Conservation (phyloP, 441 rosid species). For the Lepidium campestre region DNA sequence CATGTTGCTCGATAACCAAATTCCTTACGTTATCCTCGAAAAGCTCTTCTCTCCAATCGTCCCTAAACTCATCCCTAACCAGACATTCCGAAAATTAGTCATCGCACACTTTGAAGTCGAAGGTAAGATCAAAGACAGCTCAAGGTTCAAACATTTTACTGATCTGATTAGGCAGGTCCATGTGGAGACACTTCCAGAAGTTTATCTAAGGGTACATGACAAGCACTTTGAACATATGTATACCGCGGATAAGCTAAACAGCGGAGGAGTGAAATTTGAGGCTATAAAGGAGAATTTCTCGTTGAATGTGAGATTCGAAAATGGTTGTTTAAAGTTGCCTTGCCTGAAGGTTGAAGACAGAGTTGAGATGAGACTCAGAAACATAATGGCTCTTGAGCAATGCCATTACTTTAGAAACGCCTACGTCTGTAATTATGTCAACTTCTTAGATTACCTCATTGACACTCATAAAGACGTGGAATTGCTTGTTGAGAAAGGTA, state of each 20-base stretch:
- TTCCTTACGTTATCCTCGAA: constrained; percentile 25
- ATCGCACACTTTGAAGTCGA: neutral
- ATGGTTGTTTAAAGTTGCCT: neutral
- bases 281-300: neutral
- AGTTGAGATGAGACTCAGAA: neutral
- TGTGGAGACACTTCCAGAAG: neutral
- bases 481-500: constrained; percentile 17
- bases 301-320: neutral
- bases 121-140: neutral
- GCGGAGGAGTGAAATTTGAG: neutral
- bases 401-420: neutral
- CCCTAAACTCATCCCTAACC: fast-evolving
- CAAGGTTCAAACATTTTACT: neutral
- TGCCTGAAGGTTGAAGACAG: neutral
- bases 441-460: neutral
- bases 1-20: constrained; percentile 26
- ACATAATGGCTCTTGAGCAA: constrained; percentile 15
- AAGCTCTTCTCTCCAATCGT: neutral
- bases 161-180: neutral
- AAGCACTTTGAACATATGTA: neutral
- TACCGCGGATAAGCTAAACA: neutral
- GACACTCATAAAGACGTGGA: neutral
- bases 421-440: neutral
- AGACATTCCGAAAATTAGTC: neutral
- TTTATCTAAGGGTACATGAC: neutral